Percentiles rank a stretch among this genome's conserved stretches.
phyloP scores from a whole-genome alignment of 805 yeast species.

The Kazachstania viticola region DNA sequence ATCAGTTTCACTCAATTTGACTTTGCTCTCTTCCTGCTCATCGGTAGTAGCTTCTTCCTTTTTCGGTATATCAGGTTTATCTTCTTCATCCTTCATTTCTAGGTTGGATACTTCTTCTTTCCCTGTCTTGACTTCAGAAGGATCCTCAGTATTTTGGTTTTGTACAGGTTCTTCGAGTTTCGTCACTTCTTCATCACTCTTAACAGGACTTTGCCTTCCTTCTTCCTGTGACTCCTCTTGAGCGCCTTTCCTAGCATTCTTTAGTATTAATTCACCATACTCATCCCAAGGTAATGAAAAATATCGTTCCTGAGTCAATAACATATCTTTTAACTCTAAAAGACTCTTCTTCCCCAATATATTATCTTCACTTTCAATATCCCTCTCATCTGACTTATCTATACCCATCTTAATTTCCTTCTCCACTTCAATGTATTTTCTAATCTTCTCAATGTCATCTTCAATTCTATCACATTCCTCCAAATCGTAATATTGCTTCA shows the following conservation, averaged over 20 bases:
- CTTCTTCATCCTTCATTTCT: constrained; percentile 1
- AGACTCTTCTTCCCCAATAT: not conserved
- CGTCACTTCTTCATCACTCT: not conserved
- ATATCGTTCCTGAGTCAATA: constrained; percentile 11
- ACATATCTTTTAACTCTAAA: constrained; percentile 1
- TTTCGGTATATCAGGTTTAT: not conserved
- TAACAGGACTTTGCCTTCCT: not conserved
- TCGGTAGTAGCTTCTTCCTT: constrained; percentile 1
- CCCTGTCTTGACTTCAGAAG: too few relatives aligned
- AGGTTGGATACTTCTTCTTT: not conserved
- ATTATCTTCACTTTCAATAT: not conserved
- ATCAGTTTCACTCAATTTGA: constrained; percentile 5
- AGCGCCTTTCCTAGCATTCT: constrained; percentile 23
- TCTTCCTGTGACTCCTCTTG: constrained; percentile 1
- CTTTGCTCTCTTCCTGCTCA: constrained; percentile 5
- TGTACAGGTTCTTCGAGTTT: too few relatives aligned
- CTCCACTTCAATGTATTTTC: not conserved
- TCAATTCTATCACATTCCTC: constrained; percentile 47
- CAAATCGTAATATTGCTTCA: constrained; percentile 43
- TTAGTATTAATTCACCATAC: constrained; percentile 32
- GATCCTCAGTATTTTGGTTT: not conserved
- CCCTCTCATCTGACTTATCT: constrained; percentile 1
- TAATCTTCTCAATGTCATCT: constrained; percentile 11
- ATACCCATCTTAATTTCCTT: not conserved
- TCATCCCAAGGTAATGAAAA: constrained; percentile 35